These are phyloP conservation scores for Pseudomonodictys pantanalensis DNA, from an alignment of 495 filamentous ascomycete species.

Conservation along the genomic window DNA sequence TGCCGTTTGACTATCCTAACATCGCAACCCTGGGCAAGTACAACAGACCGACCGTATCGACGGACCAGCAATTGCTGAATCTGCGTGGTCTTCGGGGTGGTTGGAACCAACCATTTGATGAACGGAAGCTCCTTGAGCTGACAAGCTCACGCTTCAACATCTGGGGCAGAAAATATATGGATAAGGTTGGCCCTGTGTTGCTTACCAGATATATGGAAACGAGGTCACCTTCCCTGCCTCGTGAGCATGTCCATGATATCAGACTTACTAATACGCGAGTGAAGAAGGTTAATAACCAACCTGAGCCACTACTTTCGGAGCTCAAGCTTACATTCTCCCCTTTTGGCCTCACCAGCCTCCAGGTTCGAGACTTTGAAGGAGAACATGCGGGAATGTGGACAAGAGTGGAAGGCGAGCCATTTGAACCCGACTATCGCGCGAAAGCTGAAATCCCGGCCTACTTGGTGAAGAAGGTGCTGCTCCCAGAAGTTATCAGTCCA, in stretches of 20 bases:
- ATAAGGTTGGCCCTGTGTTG: constrained; percentile 11
- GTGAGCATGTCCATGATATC: constrained; percentile 3
- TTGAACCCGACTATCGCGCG: constrained; percentile 19
- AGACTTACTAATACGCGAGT: constrained; percentile 1
- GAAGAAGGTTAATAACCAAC: not conserved
- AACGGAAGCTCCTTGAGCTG: constrained; percentile 26
- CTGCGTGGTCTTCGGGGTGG: constrained; percentile 24
- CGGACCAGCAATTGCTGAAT: constrained; percentile 21
- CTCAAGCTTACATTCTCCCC: constrained; percentile 21
- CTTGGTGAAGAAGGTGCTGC: constrained; percentile 16
- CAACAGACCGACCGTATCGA: constrained; percentile 27
- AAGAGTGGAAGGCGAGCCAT: constrained; percentile 9
- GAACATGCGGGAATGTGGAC: constrained; percentile 6
- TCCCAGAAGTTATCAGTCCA: not conserved
- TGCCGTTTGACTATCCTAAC: constrained; percentile 7
- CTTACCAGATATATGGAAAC: not conserved
- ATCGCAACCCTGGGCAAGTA: constrained; percentile 26
- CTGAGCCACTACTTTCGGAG: not conserved
- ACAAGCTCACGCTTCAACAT: constrained; percentile 30
- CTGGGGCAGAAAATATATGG: constrained; percentile 11
- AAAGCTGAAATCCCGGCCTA: constrained; percentile 23
- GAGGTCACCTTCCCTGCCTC: not conserved
- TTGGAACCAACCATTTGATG: constrained; percentile 27
- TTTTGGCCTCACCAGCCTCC: constrained; percentile 3
- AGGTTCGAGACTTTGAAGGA: not conserved